Base-by-base conservation (phyloP, 75 land plant genomes). In the Picea sitchensis region DNA sequence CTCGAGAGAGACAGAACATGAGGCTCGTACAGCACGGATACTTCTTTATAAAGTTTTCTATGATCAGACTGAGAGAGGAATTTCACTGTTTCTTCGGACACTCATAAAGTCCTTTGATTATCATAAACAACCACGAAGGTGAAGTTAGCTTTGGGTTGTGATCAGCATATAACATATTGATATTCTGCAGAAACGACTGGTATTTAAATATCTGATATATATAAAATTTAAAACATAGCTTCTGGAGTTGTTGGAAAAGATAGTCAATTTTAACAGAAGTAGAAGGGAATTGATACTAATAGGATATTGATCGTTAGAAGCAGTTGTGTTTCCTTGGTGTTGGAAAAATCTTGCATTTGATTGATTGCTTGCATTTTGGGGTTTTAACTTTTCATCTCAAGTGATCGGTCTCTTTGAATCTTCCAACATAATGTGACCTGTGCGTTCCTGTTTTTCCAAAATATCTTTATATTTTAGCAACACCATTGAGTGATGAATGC, bases 101-200 rank as follows among this genome's bases (percentile, higher is more conserved):
- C 80, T 90, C 69, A 65, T 98, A 69, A 95, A 85, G 71, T 81
- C 82, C 31, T 95, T 95, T 82, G 87, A 95, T 63, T 69, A 77
- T 71, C 94, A 89, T 61, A 95, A 95, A 76, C 98, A 95, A 79
- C 86, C 98, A 54, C 95, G 90, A 84, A 98, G 99, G 99, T 95
- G 73, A 38, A 51, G 34, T 79, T 51, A 5, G 23, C 23, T 72
- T 78, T 74, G 51, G 21, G n/a, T 36, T 71, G 2, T 71, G 3
- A 11, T 71, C 44, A 20, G 38, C 31, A 68, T 68, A 68, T n/a
- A 68, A 68, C 8, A 34, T 3, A 68, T 68, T 34, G 9, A 3
- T 69, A 69, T 32, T 30, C 41, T 69, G 47, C 17, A 38, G 3
- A 14, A 51, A 20, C 1, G 73, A 18, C n/a, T 69, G 47, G 2